These are phyloP conservation scores for Catharanthus roseus DNA, from an alignment of 257 asterid species.

Conservation along the genomic window DNA sequence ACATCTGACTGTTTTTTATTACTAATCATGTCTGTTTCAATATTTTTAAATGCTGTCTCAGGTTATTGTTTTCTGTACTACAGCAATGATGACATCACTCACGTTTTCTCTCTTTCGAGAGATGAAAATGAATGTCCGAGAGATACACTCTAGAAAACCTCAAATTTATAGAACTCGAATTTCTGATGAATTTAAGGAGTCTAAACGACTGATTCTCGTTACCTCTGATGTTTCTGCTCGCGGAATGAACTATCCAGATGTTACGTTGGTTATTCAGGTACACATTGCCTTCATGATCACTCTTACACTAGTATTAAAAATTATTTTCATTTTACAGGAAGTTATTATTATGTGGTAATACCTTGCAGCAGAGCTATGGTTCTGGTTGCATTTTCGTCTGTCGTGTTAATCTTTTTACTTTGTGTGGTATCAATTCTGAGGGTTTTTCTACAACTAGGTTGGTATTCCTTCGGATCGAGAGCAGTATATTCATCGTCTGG, in stretches of 20 bases:
- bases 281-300: background rate
- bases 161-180: constrained; percentile 67
- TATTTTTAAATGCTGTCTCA: constrained; percentile 26
- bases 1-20: constrained; percentile 7
- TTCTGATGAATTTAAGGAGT: constrained; percentile 79
- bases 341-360: no score
- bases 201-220: constrained; percentile 58
- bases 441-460: constrained; percentile 37
- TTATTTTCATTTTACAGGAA: background rate
- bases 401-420: background rate
- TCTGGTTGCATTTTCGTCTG: background rate
- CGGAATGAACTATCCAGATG: constrained; percentile 91
- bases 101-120: constrained; percentile 66
- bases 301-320: background rate
- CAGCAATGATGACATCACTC: constrained; percentile 81
- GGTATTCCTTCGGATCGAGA: constrained; percentile 81
- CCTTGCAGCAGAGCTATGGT: no score
- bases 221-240: constrained; percentile 83
- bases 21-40: constrained; percentile 7
- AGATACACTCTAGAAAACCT: constrained; percentile 77
- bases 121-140: constrained; percentile 74
- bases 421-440: background rate
- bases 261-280: constrained; percentile 86
- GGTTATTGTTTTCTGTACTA: constrained; percentile 84
- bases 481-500: constrained; percentile 84